phyloP scores from a whole-genome alignment of 106 monocot species.

The Platanthera guangdongensis region DNA sequence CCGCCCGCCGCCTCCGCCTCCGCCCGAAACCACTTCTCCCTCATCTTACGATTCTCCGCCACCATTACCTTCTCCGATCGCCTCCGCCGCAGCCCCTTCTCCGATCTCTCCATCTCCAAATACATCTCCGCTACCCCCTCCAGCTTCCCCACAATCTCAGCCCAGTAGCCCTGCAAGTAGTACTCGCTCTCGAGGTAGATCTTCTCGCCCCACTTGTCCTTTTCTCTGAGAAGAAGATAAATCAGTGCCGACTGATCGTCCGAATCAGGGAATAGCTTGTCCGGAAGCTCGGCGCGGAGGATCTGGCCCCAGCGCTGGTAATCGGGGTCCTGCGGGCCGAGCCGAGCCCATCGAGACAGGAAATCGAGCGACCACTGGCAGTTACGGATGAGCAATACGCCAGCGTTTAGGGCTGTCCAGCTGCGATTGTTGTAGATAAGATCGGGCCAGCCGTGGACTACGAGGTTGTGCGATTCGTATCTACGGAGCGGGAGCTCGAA shows the following conservation, averaged over 20 bases:
- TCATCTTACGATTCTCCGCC: slow-evolving; percentile 17
- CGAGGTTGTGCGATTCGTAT: slow-evolving; percentile 47
- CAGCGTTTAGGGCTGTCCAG: slow-evolving; percentile 85
- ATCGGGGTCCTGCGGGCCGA: slow-evolving; percentile 62
- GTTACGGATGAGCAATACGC: slow-evolving; percentile 85
- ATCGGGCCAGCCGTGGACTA: slow-evolving; percentile 68
- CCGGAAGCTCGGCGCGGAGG: slow-evolving; percentile 31
- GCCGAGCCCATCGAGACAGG: slow-evolving; percentile 56
- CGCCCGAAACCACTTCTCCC: slow-evolving; percentile 13
- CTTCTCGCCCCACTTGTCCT: slow-evolving; percentile 45
- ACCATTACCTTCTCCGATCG: slow-evolving; percentile 44
- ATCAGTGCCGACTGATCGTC: slow-evolving; percentile 83
- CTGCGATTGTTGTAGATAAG: slow-evolving; percentile 42
- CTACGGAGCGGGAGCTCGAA: slow-evolving; percentile 52
- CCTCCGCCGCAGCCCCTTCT: slow-evolving; percentile 22
- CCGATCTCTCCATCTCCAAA: slow-evolving; percentile 33
- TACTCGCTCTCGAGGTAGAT: slow-evolving; percentile 59
- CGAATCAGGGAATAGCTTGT: slow-evolving; percentile 57
- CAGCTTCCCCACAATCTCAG: slow-evolving; percentile 54
- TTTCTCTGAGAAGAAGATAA: slow-evolving; percentile 48
- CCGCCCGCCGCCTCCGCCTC: slow-evolving; percentile 4
- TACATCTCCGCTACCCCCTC: slow-evolving; percentile 35
- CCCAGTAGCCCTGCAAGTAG: slow-evolving; percentile 80
- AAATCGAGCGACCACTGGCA: slow-evolving; percentile 94
- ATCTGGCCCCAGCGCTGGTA: slow-evolving; percentile 56